A percentile compares a stretch with the other conserved stretches of the same genome.
These are phyloP conservation scores for Bassia scoparia DNA, from an alignment of 148 eudicot species.

Conservation along the genomic window DNA sequence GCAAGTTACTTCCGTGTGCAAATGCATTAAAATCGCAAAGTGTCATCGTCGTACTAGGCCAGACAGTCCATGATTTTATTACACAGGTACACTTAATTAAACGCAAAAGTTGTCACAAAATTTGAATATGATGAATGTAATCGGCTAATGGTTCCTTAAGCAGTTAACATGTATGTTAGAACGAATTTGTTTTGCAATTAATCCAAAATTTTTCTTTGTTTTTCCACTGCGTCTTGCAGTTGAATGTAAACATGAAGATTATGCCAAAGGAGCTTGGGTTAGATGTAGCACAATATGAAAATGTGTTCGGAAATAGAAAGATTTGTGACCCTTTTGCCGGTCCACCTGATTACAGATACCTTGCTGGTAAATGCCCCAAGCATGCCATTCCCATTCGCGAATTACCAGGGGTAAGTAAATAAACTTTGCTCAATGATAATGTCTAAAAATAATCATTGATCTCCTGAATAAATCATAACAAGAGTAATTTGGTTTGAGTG, in stretches of 20 bases:
- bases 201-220: not conserved
- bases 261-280: conserved; percentile 27
- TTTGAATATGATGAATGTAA: no score
- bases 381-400: conserved; percentile 53
- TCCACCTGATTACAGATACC: conserved; percentile 47
- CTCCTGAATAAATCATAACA: not conserved
- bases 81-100: conserved; percentile 38
- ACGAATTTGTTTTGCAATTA: no score
- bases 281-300: conserved; percentile 18
- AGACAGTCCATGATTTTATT: conserved; percentile 46
- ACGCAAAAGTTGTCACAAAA: no score
- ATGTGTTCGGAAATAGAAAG: conserved; percentile 19
- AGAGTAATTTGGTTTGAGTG: conserved; percentile 6
- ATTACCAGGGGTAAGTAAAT: conserved; percentile 50
- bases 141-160: no score
- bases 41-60: conserved; percentile 40
- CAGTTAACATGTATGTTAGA: no score
- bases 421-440: no score
- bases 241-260: conserved; percentile 41
- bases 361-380: conserved; percentile 45
- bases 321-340: conserved; percentile 72
- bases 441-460: not conserved
- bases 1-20: conserved; percentile 46
- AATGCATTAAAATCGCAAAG: conserved; percentile 32
- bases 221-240: conserved; percentile 31